Evolutionary conservation across 257 asterid species (phyloP).

Genomic region (Solanum chmielewskii): DNA sequence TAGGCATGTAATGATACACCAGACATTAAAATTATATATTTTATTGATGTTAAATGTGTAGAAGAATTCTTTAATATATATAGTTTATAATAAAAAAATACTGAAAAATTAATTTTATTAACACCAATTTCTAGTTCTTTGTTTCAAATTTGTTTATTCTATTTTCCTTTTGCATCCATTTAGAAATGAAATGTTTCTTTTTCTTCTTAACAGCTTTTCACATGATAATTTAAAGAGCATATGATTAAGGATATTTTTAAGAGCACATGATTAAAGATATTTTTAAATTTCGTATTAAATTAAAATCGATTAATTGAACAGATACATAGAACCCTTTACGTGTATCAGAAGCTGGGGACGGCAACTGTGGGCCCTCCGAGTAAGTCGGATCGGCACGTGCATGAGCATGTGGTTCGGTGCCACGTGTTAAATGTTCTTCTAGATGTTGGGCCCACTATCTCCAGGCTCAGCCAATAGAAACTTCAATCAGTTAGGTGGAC

Average conservation of each 20-base stretch:
- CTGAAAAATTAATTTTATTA: neutral
- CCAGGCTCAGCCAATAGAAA: neutral
- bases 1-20: neutral
- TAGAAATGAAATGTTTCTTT: fast-evolving
- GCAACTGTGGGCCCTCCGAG: neutral
- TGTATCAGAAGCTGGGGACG: neutral
- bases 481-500: neutral
- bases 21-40: neutral
- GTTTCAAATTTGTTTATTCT: too few species aligned
- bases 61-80: neutral
- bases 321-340: neutral
- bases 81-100: neutral
- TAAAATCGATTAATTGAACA: fast-evolving
- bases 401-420: neutral
- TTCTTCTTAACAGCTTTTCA: too few species aligned
- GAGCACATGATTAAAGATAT: fast-evolving
- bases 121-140: neutral
- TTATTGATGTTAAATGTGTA: neutral
- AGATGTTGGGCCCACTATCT: neutral
- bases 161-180: neutral
- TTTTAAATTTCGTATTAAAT: neutral
- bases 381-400: neutral
- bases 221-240: neutral
- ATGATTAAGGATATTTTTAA: fast-evolving
- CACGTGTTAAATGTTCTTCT: neutral